These are phyloP conservation scores for Phytophthora cactorum DNA, from an alignment of 352 stramenopile genomes.

Conservation along the genomic window DNA sequence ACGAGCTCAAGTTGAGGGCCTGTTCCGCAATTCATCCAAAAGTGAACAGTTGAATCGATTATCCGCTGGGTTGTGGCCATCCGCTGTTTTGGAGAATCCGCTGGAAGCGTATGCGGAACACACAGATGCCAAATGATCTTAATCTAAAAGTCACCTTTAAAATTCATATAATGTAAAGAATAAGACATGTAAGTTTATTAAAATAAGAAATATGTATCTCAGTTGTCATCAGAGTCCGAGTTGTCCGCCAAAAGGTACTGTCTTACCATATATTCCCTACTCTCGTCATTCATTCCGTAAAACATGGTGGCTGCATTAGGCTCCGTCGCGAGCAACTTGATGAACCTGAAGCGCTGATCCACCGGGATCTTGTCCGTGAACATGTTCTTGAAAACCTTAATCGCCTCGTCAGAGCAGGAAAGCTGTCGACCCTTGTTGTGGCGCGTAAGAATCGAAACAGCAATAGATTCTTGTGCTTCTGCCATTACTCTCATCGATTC, in stretches of 20 bases:
- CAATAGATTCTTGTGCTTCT: too few species aligned
- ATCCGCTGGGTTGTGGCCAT: not conserved
- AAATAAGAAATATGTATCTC: not conserved
- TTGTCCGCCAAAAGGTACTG: not conserved
- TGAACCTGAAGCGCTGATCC: not conserved
- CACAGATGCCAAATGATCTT: not conserved
- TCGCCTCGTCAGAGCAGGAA: not conserved
- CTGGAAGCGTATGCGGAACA: not conserved
- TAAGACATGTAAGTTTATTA: not conserved
- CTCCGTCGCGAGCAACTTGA: not conserved
- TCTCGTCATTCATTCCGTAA: not conserved
- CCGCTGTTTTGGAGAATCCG: not conserved
- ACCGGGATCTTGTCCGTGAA: not conserved
- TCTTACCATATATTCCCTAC: not conserved
- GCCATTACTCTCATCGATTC: too few species aligned
- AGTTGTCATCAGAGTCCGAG: not conserved
- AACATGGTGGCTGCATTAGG: not conserved
- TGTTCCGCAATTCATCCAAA: slow-evolving; percentile 1
- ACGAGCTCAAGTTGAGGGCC: not conserved
- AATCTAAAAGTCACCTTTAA: not conserved
- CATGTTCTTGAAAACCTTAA: not conserved
- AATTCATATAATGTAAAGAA: not conserved
- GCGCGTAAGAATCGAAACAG: not conserved
- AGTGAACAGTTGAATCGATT: not conserved
- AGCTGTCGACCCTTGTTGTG: not conserved